Percentiles rank a stretch among this genome's conserved stretches.
These are phyloP conservation scores for Ophiostoma australiae DNA, from an alignment of 2,329 filamentous ascomycete species.

Conservation along the genomic window DNA sequence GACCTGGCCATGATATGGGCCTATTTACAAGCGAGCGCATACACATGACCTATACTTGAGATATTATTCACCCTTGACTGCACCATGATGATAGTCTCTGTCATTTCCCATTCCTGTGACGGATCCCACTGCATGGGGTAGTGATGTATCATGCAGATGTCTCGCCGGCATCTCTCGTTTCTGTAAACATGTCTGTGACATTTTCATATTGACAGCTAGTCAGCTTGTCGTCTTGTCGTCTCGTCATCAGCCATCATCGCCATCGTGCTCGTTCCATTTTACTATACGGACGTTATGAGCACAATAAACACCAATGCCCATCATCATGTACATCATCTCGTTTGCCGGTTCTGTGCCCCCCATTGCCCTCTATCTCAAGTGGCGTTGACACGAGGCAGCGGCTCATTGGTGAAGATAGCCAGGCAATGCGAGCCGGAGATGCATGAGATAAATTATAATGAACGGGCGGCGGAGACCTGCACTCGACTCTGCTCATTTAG, in stretches of 20 bases:
- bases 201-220: not conserved
- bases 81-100: not conserved
- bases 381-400: slow-evolving; percentile 21
- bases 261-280: not conserved
- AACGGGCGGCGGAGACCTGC: no score
- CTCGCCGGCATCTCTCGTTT: not conserved
- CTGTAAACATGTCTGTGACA: not conserved
- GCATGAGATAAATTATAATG: not conserved
- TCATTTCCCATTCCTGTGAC: not conserved
- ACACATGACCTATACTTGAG: not conserved
- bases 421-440: not conserved
- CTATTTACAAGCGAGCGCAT: not conserved
- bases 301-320: not conserved
- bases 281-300: not conserved
- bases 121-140: not conserved
- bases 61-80: not conserved
- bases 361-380: not conserved
- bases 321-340: not conserved
- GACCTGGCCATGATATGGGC: not conserved
- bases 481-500: no score
- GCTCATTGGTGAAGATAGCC: slow-evolving; percentile 17
- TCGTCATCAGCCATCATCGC: not conserved
- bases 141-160: not conserved
- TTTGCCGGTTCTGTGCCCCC: not conserved
- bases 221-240: no score